phyloP scores from a whole-genome alignment of 2,329 filamentous ascomycete genomes.

The Epichloe amarillans region DNA sequence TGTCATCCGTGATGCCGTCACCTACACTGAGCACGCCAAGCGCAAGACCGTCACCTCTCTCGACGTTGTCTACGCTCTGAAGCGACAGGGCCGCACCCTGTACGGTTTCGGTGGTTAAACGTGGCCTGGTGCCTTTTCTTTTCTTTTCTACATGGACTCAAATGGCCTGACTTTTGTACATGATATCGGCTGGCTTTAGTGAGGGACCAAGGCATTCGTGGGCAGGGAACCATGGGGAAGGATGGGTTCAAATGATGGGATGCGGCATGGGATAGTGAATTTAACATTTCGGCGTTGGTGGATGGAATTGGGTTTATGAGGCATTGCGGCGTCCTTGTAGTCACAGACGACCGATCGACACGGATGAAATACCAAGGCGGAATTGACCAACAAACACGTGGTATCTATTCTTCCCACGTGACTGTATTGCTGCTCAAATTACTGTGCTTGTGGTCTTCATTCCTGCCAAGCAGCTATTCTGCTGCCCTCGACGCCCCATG shows the following conservation, averaged over 20 bases:
- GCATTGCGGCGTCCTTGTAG: conserved; percentile 17
- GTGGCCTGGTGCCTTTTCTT: background rate
- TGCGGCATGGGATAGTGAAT: conserved; percentile 15
- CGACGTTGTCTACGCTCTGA: conserved; percentile 54
- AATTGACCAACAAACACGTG: too few relatives aligned
- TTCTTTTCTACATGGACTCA: background rate
- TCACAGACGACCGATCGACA: conserved; percentile 20
- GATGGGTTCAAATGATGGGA: conserved; percentile 9
- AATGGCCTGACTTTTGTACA: conserved; percentile 3
- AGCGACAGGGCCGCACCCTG: conserved; percentile 61
- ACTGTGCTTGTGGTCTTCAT: background rate
- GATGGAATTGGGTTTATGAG: conserved; percentile 4
- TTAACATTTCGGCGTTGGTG: conserved; percentile 4
- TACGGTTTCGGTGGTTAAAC: conserved; percentile 82
- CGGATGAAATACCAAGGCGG: conserved; percentile 6
- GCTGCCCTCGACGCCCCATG: background rate
- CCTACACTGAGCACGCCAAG: conserved; percentile 71
- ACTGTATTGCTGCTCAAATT: background rate
- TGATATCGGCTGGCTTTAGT: background rate
- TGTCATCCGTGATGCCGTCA: conserved; percentile 65
- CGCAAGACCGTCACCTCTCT: conserved; percentile 65
- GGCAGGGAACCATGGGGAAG: background rate
- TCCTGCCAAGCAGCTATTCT: background rate
- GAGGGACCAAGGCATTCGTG: background rate
- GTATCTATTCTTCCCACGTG: conserved; percentile 11